These are phyloP conservation scores for Yarrowia alimentaria DNA, from an alignment of 805 yeast species.

Conservation along the genomic window DNA sequence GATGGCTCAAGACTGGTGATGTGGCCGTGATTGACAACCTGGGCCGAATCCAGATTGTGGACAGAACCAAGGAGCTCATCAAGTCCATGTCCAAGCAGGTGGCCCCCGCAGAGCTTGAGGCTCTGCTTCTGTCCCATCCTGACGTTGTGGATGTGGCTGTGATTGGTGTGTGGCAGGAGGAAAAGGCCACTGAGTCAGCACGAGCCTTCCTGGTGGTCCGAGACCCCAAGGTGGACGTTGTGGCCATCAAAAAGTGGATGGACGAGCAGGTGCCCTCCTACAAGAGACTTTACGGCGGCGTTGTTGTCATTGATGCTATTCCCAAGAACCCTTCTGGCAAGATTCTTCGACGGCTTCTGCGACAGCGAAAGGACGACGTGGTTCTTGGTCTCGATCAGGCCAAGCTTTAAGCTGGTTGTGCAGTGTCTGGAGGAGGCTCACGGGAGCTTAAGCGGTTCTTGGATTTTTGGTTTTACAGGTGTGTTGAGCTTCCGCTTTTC, in stretches of 20 bases:
- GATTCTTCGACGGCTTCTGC: slow-evolving; percentile 83
- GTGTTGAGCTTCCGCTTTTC: too few relatives aligned
- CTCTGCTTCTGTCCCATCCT: slow-evolving; percentile 33
- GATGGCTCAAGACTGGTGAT: slow-evolving; percentile 54
- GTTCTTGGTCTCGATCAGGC: slow-evolving; percentile 17
- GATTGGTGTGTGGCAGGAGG: slow-evolving; percentile 39
- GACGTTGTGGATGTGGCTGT: slow-evolving; percentile 35
- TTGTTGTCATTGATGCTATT: slow-evolving; percentile 71
- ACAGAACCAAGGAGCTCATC: slow-evolving; percentile 66
- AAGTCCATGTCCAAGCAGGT: slow-evolving; percentile 44
- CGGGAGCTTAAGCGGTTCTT: too few relatives aligned
- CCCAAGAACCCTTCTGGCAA: slow-evolving; percentile 93
- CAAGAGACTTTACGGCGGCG: slow-evolving; percentile 39
- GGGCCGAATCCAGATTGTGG: slow-evolving; percentile 50
- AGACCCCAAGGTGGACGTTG: slow-evolving; percentile 26
- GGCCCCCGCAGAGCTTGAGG: slow-evolving; percentile 37
- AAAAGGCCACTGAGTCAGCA: slow-evolving; percentile 34
- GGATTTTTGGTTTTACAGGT: too few relatives aligned
- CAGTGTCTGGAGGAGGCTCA: too few relatives aligned
- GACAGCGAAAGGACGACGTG: slow-evolving; percentile 47
- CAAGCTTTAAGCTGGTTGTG: slow-evolving; percentile 20
- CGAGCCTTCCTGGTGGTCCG: slow-evolving; percentile 33
- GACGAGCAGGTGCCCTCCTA: slow-evolving; percentile 36
- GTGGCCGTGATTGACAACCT: slow-evolving; percentile 44
- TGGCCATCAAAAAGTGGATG: slow-evolving; percentile 33